Evolutionary conservation across 768 basidiomycete genomes (phyloP), one percentile per base, ranked within the genome.

Genomic region (Rhizopogon sp.): DNA sequence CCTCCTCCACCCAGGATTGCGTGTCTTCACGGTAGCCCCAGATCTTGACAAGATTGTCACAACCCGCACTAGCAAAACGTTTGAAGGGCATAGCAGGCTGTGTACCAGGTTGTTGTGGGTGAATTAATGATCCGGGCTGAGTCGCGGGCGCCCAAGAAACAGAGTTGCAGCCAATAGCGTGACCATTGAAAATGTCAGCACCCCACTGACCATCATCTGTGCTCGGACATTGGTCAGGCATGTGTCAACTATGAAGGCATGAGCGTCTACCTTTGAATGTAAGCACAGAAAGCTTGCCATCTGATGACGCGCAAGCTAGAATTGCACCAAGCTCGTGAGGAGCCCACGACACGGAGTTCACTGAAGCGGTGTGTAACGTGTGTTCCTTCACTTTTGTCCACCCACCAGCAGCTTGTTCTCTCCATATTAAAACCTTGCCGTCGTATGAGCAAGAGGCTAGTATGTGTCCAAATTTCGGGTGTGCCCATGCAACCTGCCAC

Each of bases 311-410:
- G 65, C 96, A 98, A 3, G 93, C 94, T 39, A 98, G 80, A 58
- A 97, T 95, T 0, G 97, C 93, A 31, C 96, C 97, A n/a, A 98
- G 82, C 67, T 98, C 96, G 62, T 97, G 94, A 2, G 96, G 93
- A n/a, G 96, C 95, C 97, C 97, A 98, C 0, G 93, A 92, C 22
- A 98, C 88, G 1, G 94, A 95, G 74, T 98, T 98, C 49, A 98
- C 96, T 57, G 93, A 95, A 3, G 95, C 95, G 47, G 85, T 88
- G 68, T 99, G 96, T 49, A 97, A 73, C 3, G 85, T 87, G 66
- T 98, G 95, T 72, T 98, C 97, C 68, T 97, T 95, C 62, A 98
- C 90, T 71, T 90, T 93, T 42, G 87, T 81, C 96, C 96, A 98
- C 1, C 81, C 83, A 56, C 85, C 81, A 2, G 76, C 64, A 17